These are phyloP conservation scores for Aspergillus terreus DNA, from an alignment of 2,329 filamentous ascomycete genomes.

Conservation along the genomic window DNA sequence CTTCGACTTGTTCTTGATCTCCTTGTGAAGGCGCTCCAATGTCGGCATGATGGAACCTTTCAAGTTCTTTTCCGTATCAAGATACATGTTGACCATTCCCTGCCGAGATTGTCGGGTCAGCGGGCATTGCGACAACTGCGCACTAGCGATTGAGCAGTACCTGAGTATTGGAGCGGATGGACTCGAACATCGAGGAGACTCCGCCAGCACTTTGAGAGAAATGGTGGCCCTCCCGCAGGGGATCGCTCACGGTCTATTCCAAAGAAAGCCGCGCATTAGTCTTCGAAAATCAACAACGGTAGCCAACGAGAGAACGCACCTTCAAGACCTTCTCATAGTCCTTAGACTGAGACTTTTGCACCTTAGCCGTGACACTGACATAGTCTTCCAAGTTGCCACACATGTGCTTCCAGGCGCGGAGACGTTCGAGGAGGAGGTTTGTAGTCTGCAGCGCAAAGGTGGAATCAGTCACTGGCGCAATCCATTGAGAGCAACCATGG, in stretches of 20 bases:
- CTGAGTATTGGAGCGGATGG: constrained; percentile 85
- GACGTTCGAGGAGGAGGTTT: constrained; percentile 77
- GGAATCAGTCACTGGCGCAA: neutral
- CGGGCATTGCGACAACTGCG: neutral
- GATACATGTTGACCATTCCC: constrained; percentile 81
- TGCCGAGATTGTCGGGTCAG: constrained; percentile 32
- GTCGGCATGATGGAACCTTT: constrained; percentile 82
- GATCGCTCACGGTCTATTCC: constrained; percentile 71
- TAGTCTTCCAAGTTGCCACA: constrained; percentile 91
- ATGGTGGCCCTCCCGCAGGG: constrained; percentile 84
- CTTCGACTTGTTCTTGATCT: constrained; percentile 96
- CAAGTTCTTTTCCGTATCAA: constrained; percentile 86
- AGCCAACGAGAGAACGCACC: constrained; percentile 43
- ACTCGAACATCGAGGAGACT: constrained; percentile 87
- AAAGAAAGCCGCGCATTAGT: constrained; percentile 5
- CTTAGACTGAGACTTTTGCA: constrained; percentile 79
- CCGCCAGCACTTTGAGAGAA: constrained; percentile 89
- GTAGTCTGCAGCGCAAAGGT: constrained; percentile 55
- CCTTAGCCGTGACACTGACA: constrained; percentile 77
- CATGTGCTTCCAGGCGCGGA: constrained; percentile 95
- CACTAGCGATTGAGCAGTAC: constrained; percentile 37
- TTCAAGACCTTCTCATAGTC: constrained; percentile 95
- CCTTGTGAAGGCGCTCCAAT: constrained; percentile 85
- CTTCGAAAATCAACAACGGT: neutral
- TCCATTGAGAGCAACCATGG: neutral